Percentiles rank a stretch among this genome's conserved stretches.
These are phyloP conservation scores for Verticillium albo-atrum DNA, from an alignment of 2,329 filamentous ascomycete genomes.

Conservation along the genomic window DNA sequence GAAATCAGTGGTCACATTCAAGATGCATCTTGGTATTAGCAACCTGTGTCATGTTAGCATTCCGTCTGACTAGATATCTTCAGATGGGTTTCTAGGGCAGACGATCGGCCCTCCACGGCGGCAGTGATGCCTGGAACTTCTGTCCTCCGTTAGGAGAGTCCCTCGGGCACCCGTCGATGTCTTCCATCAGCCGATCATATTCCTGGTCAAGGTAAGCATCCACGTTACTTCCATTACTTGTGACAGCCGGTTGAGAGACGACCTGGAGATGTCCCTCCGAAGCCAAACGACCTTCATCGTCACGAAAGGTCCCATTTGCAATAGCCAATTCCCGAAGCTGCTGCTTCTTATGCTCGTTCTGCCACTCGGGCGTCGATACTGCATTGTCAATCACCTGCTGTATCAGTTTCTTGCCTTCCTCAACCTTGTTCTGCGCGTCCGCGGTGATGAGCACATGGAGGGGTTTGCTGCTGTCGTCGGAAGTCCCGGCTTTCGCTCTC, in stretches of 20 bases:
- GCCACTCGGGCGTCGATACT: conserved; percentile 71
- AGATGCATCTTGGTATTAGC: not conserved
- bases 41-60: not conserved
- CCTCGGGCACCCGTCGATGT: not conserved
- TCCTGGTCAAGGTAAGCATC: not conserved
- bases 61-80: not conserved
- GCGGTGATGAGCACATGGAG: conserved; percentile 79
- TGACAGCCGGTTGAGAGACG: not conserved
- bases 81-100: not conserved
- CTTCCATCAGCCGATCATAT: not conserved
- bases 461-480: conserved; percentile 75
- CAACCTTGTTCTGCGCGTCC: conserved; percentile 71
- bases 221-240: not conserved
- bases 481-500: conserved; percentile 21
- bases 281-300: conserved; percentile 53
- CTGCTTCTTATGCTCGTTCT: conserved; percentile 75
- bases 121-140: not conserved
- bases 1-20: too few species aligned
- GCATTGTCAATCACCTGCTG: conserved; percentile 77
- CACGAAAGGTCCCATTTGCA: conserved; percentile 75
- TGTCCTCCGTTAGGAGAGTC: not conserved
- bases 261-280: not conserved
- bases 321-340: conserved; percentile 75
- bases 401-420: conserved; percentile 71
- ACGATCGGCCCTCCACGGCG: not conserved